phyloP scores from a whole-genome alignment of 257 asterid species.

The Ophiorrhiza pumila region DNA sequence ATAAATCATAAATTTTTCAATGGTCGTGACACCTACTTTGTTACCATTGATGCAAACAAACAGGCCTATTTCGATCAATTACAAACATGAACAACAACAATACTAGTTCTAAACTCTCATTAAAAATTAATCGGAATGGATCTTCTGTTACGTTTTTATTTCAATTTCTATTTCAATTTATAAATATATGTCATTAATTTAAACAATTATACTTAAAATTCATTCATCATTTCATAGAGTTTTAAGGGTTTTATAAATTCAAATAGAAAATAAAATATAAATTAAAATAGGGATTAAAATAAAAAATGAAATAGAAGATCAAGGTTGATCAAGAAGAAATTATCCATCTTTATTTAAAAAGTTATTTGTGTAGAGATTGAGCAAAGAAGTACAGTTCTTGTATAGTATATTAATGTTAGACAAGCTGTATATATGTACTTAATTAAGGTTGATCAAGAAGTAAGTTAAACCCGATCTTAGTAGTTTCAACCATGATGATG shows the following conservation, averaged over 20 bases:
- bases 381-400: slow-evolving; percentile 1
- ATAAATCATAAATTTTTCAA: slow-evolving; percentile 24
- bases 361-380: not conserved
- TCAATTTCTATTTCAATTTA: too few relatives aligned
- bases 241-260: too few relatives aligned
- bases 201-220: too few relatives aligned
- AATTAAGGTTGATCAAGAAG: not conserved
- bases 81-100: not conserved
- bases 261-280: too few relatives aligned
- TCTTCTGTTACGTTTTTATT: too few relatives aligned
- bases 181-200: too few relatives aligned
- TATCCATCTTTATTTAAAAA: not conserved
- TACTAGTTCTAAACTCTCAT: not conserved
- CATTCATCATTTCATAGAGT: too few relatives aligned
- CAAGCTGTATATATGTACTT: not conserved
- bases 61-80: slow-evolving; percentile 6
- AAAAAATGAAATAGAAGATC: too few relatives aligned
- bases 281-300: too few relatives aligned
- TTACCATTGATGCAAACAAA: slow-evolving; percentile 32
- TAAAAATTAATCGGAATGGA: too few relatives aligned
- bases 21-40: slow-evolving; percentile 31
- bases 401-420: not conserved
- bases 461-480: slow-evolving; percentile 15
- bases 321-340: too few relatives aligned
- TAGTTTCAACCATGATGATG: slow-evolving; percentile 14